Base-by-base conservation (phyloP, 495 filamentous ascomycete genomes). In the Penicillium longicatenatum region DNA sequence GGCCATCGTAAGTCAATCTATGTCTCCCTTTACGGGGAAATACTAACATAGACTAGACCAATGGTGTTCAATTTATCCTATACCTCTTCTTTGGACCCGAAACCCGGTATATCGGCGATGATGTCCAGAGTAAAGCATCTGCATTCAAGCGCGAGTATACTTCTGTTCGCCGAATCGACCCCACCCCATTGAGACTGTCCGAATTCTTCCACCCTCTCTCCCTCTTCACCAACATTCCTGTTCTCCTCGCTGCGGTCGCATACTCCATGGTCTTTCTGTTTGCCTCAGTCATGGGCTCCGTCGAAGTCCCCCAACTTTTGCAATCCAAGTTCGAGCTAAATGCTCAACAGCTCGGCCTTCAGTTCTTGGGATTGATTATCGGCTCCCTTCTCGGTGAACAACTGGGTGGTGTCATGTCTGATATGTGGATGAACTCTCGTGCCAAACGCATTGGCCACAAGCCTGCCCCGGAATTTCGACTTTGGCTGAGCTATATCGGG, bases 21-120 rank as follows among this genome's bases (percentile, higher is more conserved):
- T 12, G 31, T 46, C 22, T 46, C 16, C 6, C n/a, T 14, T 52
- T 20, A 12, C 3, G 2, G n/a, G 45, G 24, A 22, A 19, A 57
- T 9, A 16, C 2, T 51, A 35, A 51, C 29, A 50, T 1, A 2
- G 10, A 48, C 6, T 39, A 83, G 80, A 82, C 71, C 46, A 85
- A 85, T 56, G 80, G 62, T 8, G 69, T 71, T 24, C 72, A 84
- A 60, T 77, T 84, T 46, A 64, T 86, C 31, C 62, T 81, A 2
- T 85, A 79, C 48, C 44, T 84, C 49, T 77, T 83, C 71, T 73
- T 84, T 55, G 78, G 80, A n/a, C 79, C 80, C 1, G 83, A 86
- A 69, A 83, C 83, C 9, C 80, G 77, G 39, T 85, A 84, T 53
- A 65, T 81, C 42, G 70, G 69, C 41, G 43, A 52, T 26, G 61